phyloP scores from a whole-genome alignment of 768 basidiomycete species.

The Xerocomus potaroensis region DNA sequence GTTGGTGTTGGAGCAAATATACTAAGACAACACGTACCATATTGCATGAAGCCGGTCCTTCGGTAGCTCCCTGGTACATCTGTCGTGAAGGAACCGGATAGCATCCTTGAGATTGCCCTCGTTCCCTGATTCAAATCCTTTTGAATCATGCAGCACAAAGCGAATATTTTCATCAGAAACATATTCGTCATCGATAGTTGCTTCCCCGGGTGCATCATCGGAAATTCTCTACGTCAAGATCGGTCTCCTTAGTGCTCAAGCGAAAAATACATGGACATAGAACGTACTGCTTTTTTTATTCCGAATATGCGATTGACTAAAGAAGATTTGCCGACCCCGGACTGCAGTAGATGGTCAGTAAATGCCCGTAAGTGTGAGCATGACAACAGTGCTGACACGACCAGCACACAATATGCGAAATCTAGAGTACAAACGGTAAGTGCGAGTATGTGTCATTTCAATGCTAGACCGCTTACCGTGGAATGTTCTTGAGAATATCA shows the following conservation, averaged over 20 bases:
- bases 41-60: conserved; percentile 5
- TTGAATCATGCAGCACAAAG: conserved; percentile 5
- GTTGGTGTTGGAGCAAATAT: background rate
- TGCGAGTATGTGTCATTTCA: background rate
- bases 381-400: background rate
- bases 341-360: background rate
- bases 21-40: background rate
- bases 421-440: background rate
- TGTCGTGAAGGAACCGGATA: background rate
- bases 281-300: background rate
- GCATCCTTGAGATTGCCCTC: background rate
- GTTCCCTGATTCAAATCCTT: conserved; percentile 5
- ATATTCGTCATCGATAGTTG: conserved; percentile 3
- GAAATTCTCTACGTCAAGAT: conserved; percentile 1
- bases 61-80: background rate
- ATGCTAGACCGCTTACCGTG: background rate
- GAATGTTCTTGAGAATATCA: background rate
- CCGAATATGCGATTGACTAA: background rate
- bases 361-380: background rate
- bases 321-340: background rate
- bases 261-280: background rate
- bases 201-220: conserved; percentile 1
- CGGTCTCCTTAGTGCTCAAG: too few species aligned
- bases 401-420: background rate
- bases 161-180: conserved; percentile 5